Conservation (phyloP, 768 basidiomycete genomes). For the Suillus subaureus region DNA sequence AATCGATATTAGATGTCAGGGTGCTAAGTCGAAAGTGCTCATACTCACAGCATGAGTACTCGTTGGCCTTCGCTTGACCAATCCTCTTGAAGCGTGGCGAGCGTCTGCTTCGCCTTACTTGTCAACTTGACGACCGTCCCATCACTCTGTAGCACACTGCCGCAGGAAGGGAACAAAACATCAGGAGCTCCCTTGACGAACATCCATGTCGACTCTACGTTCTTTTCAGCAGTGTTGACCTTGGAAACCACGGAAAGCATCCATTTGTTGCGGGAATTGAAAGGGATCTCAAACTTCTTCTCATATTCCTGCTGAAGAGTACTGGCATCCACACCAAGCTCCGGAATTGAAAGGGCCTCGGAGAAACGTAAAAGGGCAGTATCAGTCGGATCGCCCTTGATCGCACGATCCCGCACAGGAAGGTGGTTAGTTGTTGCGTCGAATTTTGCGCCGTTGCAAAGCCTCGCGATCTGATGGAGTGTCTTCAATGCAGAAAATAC, state of each 20-base stretch:
- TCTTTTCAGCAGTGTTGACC: conserved; percentile 6
- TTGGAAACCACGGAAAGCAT: conserved; percentile 44
- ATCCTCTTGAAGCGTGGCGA: conserved; percentile 28
- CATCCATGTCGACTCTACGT: conserved; percentile 26
- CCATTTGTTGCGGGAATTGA: conserved; percentile 51
- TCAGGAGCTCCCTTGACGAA: conserved; percentile 57
- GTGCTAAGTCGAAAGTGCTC: neutral
- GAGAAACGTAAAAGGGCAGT: conserved; percentile 48
- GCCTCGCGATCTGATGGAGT: conserved; percentile 39
- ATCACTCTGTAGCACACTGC: conserved; percentile 23
- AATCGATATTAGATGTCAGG: neutral
- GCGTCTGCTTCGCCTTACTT: conserved; percentile 11
- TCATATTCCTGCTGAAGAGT: neutral
- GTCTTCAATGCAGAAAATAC: conserved; percentile 21
- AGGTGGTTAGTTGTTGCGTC: conserved; percentile 23
- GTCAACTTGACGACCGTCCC: conserved; percentile 28
- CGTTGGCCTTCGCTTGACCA: conserved; percentile 48
- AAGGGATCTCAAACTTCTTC: conserved; percentile 30
- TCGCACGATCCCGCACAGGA: conserved; percentile 20
- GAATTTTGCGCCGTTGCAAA: conserved; percentile 56
- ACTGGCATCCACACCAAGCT: conserved; percentile 13
- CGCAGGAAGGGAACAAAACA: conserved; percentile 40
- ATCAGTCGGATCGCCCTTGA: conserved; percentile 46
- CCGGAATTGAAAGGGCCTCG: conserved; percentile 20
- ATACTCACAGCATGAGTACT: conserved; percentile 41